Evolutionary conservation across 208 protist genomes (phyloP).

Genomic region (Strigomonas galati): DNA sequence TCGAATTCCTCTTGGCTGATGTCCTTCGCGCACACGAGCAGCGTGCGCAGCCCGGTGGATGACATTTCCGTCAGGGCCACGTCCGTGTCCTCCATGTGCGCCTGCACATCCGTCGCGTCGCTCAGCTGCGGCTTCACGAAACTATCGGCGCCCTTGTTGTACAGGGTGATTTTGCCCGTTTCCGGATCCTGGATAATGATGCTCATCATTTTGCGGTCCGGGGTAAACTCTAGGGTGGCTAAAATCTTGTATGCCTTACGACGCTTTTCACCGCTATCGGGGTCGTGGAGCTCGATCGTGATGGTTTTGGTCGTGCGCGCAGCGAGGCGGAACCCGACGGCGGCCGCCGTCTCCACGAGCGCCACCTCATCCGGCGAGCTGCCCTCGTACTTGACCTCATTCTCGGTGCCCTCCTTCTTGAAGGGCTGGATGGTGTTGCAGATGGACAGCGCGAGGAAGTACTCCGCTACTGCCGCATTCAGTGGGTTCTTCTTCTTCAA

Average conservation of each 20-base stretch:
- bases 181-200: slow-evolving; percentile 74
- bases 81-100: slow-evolving; percentile 37
- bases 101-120: slow-evolving; percentile 38
- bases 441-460: slow-evolving; percentile 73
- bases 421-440: slow-evolving; percentile 90
- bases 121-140: slow-evolving; percentile 60
- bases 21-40: slow-evolving; percentile 74
- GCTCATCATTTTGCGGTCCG: slow-evolving; percentile 92
- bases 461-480: slow-evolving; percentile 43
- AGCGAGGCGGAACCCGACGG: slow-evolving; percentile 61
- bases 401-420: slow-evolving; percentile 26
- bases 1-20: slow-evolving; percentile 55
- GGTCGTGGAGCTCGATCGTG: slow-evolving; percentile 25
- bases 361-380: slow-evolving; percentile 93
- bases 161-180: slow-evolving; percentile 70
- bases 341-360: slow-evolving; percentile 79
- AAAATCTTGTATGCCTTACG: slow-evolving; percentile 72
- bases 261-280: slow-evolving; percentile 13
- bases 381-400: slow-evolving; percentile 83
- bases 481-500: slow-evolving; percentile 23
- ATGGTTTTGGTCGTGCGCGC: slow-evolving; percentile 58
- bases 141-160: slow-evolving; percentile 90
- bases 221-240: slow-evolving; percentile 86
- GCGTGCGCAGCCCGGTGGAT: slow-evolving; percentile 74
- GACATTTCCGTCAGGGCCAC: slow-evolving; percentile 74